Base-by-base conservation (phyloP, 352 stramenopile species). In the Phytopythium mirpurense region DNA sequence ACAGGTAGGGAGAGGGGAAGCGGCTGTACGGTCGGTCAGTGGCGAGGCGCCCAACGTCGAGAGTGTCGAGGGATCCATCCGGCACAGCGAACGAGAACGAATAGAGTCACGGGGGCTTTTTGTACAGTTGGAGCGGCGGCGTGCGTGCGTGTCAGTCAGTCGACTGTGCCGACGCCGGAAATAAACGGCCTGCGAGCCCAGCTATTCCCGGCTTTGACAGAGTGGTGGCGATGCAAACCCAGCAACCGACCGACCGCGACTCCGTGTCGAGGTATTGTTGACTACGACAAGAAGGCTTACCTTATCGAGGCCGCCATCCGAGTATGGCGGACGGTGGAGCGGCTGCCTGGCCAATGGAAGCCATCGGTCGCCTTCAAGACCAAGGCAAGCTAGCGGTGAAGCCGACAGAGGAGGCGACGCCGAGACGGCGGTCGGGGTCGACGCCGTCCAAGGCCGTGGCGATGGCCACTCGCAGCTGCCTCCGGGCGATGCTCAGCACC, bases 21-120 rank as follows among this genome's bases (percentile, higher is more conserved):
- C 27, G 29, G 45, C 27, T 51, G 45, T 51, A 40, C 29, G 35
- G 45, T 51, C 45, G 45, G 24, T 21, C n/a, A n/a, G 29, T 29
- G 27, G 29, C 16, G 29, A 27, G 10, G n/a, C 27, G 8, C 18
- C n/a, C 23, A 24, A 41, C 16, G 19, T 29, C 18, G 38, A 44
- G n/a, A 44, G 19, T 44, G 38, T 16, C 19, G 27, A 19, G 14
- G 19, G 27, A 15, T 10, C 18, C 29, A 19, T n/a, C 5, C 29
- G 29, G 29, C 27, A 26, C n/a, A 51, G 24, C 18, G 15, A 51
- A 19, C 26, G 44, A 21, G 23, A 24, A 40, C 29, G 41, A 41
- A 51, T 40, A 51, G 45, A 51, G 27, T n/a, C n/a, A 26, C 45
- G 10, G 27, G 45, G 45, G 27, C 27, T 51, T 51, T 51, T 51